Evolutionary conservation across 768 basidiomycete species (phyloP).

Genomic region (Tephrocybe sp.): DNA sequence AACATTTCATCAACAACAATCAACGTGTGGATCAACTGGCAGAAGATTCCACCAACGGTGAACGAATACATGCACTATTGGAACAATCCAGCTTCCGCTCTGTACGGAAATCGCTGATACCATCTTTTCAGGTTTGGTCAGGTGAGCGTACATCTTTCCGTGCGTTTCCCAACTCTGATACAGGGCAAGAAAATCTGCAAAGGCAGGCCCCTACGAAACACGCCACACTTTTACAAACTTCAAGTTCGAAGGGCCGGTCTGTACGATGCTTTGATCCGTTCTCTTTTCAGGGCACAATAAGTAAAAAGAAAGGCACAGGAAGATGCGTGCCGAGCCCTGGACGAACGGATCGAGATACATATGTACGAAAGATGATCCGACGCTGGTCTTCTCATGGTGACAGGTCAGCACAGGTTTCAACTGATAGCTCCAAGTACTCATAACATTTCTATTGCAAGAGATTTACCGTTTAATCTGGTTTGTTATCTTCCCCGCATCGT

Average conservation of each 20-base stretch:
- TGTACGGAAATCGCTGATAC: not conserved
- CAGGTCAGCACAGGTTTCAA: no score
- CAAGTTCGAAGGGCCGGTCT: not conserved
- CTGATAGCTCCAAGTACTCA: no score
- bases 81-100: not conserved
- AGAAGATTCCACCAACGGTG: no score
- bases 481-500: no score
- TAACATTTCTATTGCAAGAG: no score
- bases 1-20: no score
- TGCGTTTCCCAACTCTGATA: not conserved
- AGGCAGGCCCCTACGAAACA: not conserved
- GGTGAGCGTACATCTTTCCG: not conserved
- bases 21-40: no score
- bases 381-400: not conserved
- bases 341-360: not conserved
- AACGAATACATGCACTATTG: not conserved
- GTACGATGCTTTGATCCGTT: conserved; percentile 2
- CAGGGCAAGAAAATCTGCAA: not conserved
- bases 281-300: not conserved
- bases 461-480: no score
- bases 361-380: not conserved
- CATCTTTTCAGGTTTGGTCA: not conserved
- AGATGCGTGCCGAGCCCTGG: no score
- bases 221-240: not conserved
- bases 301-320: no score